Conservation (phyloP, 768 basidiomycete species). For the Boletus sp. region DNA sequence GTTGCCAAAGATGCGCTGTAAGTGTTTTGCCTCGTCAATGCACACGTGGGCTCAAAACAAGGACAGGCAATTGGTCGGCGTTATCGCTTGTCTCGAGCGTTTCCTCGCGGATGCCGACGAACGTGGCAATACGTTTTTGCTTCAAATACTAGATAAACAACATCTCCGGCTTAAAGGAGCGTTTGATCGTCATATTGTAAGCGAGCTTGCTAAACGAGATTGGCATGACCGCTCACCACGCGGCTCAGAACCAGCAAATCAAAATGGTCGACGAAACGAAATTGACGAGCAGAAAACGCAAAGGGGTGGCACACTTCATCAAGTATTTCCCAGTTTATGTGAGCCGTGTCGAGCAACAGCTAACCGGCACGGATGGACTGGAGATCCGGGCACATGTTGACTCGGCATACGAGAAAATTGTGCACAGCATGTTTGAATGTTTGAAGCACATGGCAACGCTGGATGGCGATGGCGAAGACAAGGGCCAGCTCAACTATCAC, state of each 20-base stretch:
- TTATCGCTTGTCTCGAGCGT: conserved; percentile 75
- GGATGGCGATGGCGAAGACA: conserved; percentile 91
- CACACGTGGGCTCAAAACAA: conserved; percentile 2
- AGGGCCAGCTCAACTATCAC: conserved; percentile 95
- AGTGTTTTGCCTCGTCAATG: not conserved
- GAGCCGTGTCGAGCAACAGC: conserved; percentile 76
- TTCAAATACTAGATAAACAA: conserved; percentile 78
- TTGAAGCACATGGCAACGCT: conserved; percentile 95
- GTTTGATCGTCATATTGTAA: conserved; percentile 74
- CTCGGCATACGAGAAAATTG: conserved; percentile 81
- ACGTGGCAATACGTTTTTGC: conserved; percentile 67
- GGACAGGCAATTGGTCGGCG: conserved; percentile 77
- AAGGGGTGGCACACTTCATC: conserved; percentile 88
- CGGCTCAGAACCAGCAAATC: conserved; percentile 74
- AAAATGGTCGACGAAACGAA: conserved; percentile 88
- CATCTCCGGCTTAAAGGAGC: conserved; percentile 70
- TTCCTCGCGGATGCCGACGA: conserved; percentile 77
- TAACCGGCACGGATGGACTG: conserved; percentile 70
- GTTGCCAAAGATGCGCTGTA: conserved; percentile 76
- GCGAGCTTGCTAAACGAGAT: conserved; percentile 16
- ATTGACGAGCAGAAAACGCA: conserved; percentile 86
- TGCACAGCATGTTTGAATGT: conserved; percentile 87
- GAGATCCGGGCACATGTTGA: conserved; percentile 79
- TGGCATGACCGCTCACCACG: not conserved
- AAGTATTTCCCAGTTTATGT: conserved; percentile 91